These are phyloP conservation scores for Aspergillus diversus DNA, from an alignment of 495 filamentous ascomycete species.

Conservation along the genomic window DNA sequence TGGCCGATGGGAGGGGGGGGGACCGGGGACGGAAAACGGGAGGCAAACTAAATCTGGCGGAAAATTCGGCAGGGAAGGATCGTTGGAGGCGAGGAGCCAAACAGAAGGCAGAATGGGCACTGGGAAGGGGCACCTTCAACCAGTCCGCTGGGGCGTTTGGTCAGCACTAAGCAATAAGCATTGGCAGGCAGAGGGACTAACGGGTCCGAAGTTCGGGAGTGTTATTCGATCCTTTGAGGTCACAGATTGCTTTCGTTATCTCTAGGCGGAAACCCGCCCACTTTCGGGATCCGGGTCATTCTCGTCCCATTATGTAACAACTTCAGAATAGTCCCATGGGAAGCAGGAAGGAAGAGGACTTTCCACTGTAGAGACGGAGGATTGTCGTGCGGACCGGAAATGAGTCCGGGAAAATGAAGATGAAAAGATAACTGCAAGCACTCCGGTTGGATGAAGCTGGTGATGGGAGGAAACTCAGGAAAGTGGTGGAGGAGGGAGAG, in stretches of 20 bases:
- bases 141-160: neutral
- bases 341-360: neutral
- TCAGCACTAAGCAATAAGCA: constrained; percentile 10
- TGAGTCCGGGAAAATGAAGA: constrained; percentile 2
- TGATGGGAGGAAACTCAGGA: neutral
- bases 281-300: constrained; percentile 28
- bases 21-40: constrained; percentile 3
- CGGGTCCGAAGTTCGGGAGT: constrained; percentile 45
- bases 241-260: constrained; percentile 45
- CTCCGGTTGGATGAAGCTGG: neutral
- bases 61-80: constrained; percentile 16
- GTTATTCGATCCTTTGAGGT: constrained; percentile 48
- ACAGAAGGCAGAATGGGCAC: neutral
- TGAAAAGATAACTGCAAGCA: neutral
- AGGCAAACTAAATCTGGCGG: constrained; percentile 20
- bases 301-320: constrained; percentile 25
- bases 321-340: constrained; percentile 5
- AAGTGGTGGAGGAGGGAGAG: neutral
- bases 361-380: neutral
- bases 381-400: neutral
- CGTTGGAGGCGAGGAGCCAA: constrained; percentile 11
- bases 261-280: constrained; percentile 35
- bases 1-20: neutral
- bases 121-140: neutral
- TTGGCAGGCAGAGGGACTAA: constrained; percentile 10